phyloP scores from a whole-genome alignment of 352 stramenopile species.

The Phytophthora macrochlamydospora region DNA sequence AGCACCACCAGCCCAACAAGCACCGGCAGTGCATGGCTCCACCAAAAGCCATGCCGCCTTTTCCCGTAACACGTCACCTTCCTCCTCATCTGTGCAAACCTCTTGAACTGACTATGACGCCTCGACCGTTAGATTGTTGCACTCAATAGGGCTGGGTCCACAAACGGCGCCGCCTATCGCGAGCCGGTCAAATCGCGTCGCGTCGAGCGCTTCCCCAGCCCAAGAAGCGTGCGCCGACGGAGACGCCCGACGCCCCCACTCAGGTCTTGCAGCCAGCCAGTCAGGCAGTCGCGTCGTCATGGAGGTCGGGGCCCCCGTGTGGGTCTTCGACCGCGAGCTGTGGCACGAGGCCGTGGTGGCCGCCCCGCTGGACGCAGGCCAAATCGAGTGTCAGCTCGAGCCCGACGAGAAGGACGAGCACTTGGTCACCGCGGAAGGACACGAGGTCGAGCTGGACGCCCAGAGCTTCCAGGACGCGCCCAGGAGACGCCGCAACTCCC shows the following conservation, averaged over 20 bases:
- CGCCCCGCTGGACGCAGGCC: slow-evolving; percentile 41
- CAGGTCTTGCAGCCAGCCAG: background rate
- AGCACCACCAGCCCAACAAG: background rate
- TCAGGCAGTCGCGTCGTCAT: slow-evolving; percentile 29
- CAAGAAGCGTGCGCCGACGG: background rate
- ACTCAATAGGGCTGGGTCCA: background rate
- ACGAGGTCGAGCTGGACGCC: slow-evolving; percentile 23
- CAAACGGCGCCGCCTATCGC: background rate
- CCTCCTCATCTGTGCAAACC: background rate
- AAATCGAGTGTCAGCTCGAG: slow-evolving; percentile 63
- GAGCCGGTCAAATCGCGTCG: slow-evolving; percentile 1
- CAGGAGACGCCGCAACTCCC: slow-evolving; percentile 55
- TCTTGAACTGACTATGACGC: background rate
- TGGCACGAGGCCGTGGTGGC: slow-evolving; percentile 80
- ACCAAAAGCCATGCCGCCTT: background rate
- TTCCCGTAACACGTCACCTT: background rate
- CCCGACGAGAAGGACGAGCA: slow-evolving; percentile 46
- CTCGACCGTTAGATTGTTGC: background rate
- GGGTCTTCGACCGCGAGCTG: slow-evolving; percentile 72
- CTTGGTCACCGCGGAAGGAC: slow-evolving; percentile 29
- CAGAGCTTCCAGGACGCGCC: slow-evolving; percentile 48
- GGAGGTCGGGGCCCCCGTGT: slow-evolving; percentile 77
- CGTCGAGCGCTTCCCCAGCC: slow-evolving; percentile 2
- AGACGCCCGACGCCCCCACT: background rate
- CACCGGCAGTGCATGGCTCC: background rate